phyloP scores from a whole-genome alignment of 2,329 filamentous ascomycete genomes.

The Colletotrichum cereale region DNA sequence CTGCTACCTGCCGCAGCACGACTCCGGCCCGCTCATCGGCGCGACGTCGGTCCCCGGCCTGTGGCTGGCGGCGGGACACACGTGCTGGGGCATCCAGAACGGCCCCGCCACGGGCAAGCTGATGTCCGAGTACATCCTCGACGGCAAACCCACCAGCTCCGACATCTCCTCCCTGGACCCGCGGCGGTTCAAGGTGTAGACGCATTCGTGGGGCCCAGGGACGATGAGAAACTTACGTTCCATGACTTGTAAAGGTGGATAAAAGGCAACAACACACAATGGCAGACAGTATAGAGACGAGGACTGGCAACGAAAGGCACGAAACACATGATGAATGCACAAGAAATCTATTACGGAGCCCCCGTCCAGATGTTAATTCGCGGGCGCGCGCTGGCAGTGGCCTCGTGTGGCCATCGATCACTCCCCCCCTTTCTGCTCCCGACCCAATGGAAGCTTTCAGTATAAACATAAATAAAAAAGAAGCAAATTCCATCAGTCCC shows the following conservation, averaged over 20 bases:
- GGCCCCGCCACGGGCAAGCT: constrained; percentile 87
- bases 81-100: constrained; percentile 99
- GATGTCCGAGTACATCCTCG: constrained; percentile 83
- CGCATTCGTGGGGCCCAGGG: not conserved
- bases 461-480: not conserved
- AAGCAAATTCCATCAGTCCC: not conserved
- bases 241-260: not conserved
- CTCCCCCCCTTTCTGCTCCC: not conserved
- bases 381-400: not conserved
- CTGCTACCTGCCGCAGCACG: constrained; percentile 90
- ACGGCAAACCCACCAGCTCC: constrained; percentile 77
- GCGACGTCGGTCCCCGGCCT: constrained; percentile 79
- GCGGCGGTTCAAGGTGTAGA: constrained; percentile 67
- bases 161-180: constrained; percentile 77
- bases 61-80: constrained; percentile 89
- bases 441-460: constrained; percentile 3
- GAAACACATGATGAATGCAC: constrained; percentile 4
- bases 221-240: not conserved
- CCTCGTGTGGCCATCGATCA: not conserved
- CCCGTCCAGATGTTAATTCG: constrained; percentile 5
- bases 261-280: not conserved
- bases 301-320: not conserved
- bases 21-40: constrained; percentile 81
- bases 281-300: not conserved
- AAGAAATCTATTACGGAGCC: not conserved